Conservation (phyloP, 768 basidiomycete species). For the Dioszegia aurantiaca region DNA sequence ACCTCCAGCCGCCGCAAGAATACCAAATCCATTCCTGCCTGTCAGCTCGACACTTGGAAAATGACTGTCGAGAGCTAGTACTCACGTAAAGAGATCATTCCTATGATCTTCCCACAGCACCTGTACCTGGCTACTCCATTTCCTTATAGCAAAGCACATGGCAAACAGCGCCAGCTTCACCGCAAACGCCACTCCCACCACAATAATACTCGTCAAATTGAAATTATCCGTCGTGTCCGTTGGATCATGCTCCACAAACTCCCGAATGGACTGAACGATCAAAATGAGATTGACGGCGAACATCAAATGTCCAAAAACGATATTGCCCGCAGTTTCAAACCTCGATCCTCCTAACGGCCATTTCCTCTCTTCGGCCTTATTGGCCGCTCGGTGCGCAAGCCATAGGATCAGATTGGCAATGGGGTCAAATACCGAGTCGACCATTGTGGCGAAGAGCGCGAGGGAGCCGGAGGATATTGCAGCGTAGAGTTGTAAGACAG, state of each 20-base stretch:
- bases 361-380: constrained; percentile 69
- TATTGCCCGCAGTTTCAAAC: constrained; percentile 61
- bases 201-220: constrained; percentile 75
- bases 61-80: too few relatives aligned
- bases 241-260: constrained; percentile 62
- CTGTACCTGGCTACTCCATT: constrained; percentile 81
- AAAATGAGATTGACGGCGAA: constrained; percentile 85
- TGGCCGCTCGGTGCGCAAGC: constrained; percentile 75
- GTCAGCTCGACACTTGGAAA: constrained; percentile 5
- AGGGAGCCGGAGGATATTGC: constrained; percentile 79
- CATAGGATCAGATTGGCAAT: constrained; percentile 53
- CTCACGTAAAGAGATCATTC: constrained; percentile 81
- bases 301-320: constrained; percentile 81
- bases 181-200: constrained; percentile 78
- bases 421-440: constrained; percentile 64
- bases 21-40: constrained; percentile 50
- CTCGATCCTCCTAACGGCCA: constrained; percentile 93
- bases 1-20: constrained; percentile 53
- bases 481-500: constrained; percentile 68
- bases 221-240: constrained; percentile 60
- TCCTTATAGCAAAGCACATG: constrained; percentile 76
- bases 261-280: constrained; percentile 66
- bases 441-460: constrained; percentile 81
- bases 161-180: constrained; percentile 82
- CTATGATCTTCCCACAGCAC: constrained; percentile 97